A percentile compares a stretch with the other conserved stretches of the same genome.
These are phyloP conservation scores for Chaetomium strumarium DNA, from an alignment of 2,329 filamentous ascomycete species.

Conservation along the genomic window DNA sequence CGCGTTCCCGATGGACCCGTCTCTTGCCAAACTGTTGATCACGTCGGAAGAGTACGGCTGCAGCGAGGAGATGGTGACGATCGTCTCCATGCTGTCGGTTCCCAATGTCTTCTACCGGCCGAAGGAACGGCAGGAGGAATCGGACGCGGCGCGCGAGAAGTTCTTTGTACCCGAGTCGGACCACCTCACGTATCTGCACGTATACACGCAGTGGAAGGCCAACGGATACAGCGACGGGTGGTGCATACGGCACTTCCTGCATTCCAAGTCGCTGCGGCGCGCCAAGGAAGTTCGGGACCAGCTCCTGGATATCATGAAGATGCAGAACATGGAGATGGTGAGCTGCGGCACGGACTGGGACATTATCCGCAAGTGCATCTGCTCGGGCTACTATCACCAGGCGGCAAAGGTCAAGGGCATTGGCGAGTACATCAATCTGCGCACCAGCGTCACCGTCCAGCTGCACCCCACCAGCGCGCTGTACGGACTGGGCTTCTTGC, in stretches of 20 bases:
- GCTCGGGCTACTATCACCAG: conserved; percentile 96
- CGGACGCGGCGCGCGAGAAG: conserved; percentile 90
- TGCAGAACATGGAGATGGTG: conserved; percentile 81
- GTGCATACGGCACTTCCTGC: conserved; percentile 90
- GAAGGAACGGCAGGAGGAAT: conserved; percentile 94
- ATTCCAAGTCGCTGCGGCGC: conserved; percentile 85
- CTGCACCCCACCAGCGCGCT: conserved; percentile 90
- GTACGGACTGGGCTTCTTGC: conserved; percentile 87
- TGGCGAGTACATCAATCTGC: conserved; percentile 94
- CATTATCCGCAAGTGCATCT: conserved; percentile 90
- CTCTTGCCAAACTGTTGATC: conserved; percentile 89
- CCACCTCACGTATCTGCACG: conserved; percentile 89
- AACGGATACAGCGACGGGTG: conserved; percentile 87
- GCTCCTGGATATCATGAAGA: conserved; percentile 86
- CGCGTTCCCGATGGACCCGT: conserved; percentile 96
- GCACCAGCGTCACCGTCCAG: conserved; percentile 89
- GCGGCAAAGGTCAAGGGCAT: conserved; percentile 93
- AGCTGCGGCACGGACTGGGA: conserved; percentile 98
- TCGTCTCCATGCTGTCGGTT: conserved; percentile 96
- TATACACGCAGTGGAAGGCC: conserved; percentile 90
- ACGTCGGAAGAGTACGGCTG: conserved; percentile 85
- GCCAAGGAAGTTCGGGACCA: conserved; percentile 95
- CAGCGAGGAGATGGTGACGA: conserved; percentile 96
- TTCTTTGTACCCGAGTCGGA: conserved; percentile 98
- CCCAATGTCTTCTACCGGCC: conserved; percentile 96